Base-by-base conservation (phyloP, 1,284 basidiomycete genomes). In the Inonotus obliquus region DNA sequence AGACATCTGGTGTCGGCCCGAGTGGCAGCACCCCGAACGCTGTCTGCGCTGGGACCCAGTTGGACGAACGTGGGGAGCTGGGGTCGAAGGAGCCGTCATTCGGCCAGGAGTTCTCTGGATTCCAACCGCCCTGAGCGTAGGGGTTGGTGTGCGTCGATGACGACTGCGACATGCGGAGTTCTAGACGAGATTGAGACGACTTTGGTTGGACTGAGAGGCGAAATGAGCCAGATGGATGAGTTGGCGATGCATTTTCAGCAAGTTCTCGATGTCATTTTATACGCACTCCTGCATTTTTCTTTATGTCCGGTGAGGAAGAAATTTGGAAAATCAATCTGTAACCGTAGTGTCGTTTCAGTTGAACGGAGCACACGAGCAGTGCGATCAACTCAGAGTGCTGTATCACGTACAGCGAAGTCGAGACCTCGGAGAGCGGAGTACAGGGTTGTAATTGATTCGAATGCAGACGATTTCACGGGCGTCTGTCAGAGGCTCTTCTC, bases 111-210 rank as follows among this genome's bases (percentile, higher is more conserved):
- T 47, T 52, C 51, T 53, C 57, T 32, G 47, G n/a, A 38, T 53
- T 32, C 62, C 62, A 63, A n/a, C 57, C 62, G 11, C 62, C 51
- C 29, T 63, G 62, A 21, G 14, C n/a, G 54, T 60, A 56, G 23
- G 62, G 62, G 32, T 63, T 63, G 41, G 38, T 59, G 37, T 56
- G 57, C 4, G 57, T 55, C 25, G 19, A 9, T 10, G 52, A 59
- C 27, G 51, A 32, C 9, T 57, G 48, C 10, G 56, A 49, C 32
- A 35, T 48, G 38, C 47, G 41, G 25, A 47, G 19, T 32, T 3
- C 51, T 10, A 17, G 17, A 19, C 14, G 29, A 19, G 29, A 35
- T 32, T 14, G 48, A 49, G 48, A 13, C 6, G 14, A 7, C 21
- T 29, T 25, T 13, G 32, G 52, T 23, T 19, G 9, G 32, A 54